Evolutionary conservation across 495 filamentous ascomycete genomes (phyloP).

Genomic region (Tuber microsphaerosporum): DNA sequence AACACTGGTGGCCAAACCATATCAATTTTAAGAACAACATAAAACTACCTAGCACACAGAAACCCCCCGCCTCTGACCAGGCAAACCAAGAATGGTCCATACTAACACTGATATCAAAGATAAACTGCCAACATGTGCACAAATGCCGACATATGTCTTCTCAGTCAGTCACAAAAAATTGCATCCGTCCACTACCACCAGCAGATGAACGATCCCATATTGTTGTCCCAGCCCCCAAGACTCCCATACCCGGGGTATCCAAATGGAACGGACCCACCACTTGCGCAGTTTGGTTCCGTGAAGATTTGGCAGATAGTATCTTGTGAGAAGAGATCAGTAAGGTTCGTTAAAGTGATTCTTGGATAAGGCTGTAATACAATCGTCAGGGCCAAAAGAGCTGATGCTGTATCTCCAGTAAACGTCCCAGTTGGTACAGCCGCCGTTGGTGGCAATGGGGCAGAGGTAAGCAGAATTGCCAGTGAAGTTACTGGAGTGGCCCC

Average conservation of each 20-base stretch:
- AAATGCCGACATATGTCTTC: not conserved
- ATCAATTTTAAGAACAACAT: not conserved
- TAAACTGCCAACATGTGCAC: not conserved
- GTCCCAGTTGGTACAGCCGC: not conserved
- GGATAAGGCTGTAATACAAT: not conserved
- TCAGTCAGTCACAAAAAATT: not conserved
- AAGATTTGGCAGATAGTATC: not conserved
- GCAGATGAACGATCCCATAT: not conserved
- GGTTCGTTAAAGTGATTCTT: not conserved
- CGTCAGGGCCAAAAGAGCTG: not conserved
- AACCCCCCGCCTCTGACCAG: not conserved
- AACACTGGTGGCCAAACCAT: not conserved
- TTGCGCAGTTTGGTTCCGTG: not conserved
- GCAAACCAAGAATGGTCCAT: not conserved
- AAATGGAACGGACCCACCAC: fast-evolving
- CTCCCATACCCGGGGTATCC: not conserved
- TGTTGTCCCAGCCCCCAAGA: not conserved
- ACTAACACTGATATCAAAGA: not conserved
- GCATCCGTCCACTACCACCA: not conserved
- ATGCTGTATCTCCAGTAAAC: not conserved
- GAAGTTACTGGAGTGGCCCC: not conserved
- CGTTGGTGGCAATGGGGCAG: not conserved
- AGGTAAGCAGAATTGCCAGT: too few species aligned
- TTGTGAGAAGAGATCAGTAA: not conserved
- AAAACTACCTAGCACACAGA: not conserved